phyloP scores from a whole-genome alignment of 2,329 filamentous ascomycete species.

The Sporothrix humicola region DNA sequence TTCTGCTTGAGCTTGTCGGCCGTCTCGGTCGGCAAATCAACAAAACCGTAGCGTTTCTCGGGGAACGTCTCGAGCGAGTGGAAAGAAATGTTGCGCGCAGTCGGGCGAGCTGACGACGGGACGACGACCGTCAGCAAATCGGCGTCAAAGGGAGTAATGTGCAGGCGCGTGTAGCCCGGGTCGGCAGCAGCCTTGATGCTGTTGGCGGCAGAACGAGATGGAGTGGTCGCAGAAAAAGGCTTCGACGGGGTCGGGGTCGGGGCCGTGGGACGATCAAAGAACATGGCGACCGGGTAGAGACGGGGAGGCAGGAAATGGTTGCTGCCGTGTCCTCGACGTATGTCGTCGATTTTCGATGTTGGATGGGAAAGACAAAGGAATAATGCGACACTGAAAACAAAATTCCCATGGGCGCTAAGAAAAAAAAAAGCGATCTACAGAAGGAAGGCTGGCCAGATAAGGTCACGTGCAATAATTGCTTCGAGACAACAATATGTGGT shows the following conservation, averaged over 20 bases:
- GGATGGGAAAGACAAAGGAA: background rate
- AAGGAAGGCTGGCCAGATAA: slow-evolving; percentile 14
- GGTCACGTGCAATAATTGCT: background rate
- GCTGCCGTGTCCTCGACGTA: too few species aligned
- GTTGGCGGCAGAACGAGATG: background rate
- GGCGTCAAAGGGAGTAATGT: slow-evolving; percentile 85
- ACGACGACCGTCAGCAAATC: slow-evolving; percentile 75
- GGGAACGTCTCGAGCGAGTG: slow-evolving; percentile 86
- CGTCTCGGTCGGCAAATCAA: slow-evolving; percentile 79
- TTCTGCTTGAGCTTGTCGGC: slow-evolving; percentile 93
- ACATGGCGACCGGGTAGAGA: background rate
- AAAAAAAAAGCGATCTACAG: slow-evolving; percentile 18
- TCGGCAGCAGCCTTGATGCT: slow-evolving; percentile 12
- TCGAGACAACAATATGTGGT: too few species aligned
- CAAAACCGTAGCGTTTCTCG: slow-evolving; percentile 86
- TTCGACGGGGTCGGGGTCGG: slow-evolving; percentile 20
- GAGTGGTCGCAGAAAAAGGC: background rate
- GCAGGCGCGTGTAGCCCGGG: slow-evolving; percentile 64
- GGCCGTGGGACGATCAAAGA: slow-evolving; percentile 9
- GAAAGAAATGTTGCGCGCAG: slow-evolving; percentile 83
- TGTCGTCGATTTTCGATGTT: background rate
- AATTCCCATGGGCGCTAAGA: slow-evolving; percentile 3
- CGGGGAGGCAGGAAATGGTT: background rate
- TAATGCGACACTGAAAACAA: background rate
- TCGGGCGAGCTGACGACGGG: slow-evolving; percentile 67